phyloP scores from a whole-genome alignment of 2,329 filamentous ascomycete genomes.

The Hortaea werneckii region DNA sequence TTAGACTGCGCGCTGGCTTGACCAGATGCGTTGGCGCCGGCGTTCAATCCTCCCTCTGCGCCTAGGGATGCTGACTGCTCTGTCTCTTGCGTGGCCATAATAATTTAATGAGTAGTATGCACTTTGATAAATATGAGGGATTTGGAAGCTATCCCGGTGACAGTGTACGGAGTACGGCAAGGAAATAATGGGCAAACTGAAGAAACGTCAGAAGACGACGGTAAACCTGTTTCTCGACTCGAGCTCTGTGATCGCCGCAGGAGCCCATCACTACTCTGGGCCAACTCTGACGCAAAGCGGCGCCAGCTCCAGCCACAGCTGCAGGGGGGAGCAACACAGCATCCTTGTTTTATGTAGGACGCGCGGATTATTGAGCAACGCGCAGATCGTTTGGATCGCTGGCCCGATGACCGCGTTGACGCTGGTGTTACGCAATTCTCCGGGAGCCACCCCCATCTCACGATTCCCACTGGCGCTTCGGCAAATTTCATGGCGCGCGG shows the following conservation, averaged over 20 bases:
- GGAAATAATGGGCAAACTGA: not conserved
- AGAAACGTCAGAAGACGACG: not conserved
- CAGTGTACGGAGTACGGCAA: not conserved
- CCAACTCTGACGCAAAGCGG: not conserved
- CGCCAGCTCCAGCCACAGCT: slow-evolving; percentile 3
- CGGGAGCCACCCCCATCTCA: too few relatives aligned
- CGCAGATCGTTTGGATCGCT: not conserved
- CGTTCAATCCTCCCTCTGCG: slow-evolving; percentile 16
- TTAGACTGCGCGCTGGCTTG: slow-evolving; percentile 23
- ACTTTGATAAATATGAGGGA: not conserved
- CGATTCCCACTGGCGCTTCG: too few relatives aligned
- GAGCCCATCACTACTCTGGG: not conserved
- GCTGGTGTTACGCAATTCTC: too few relatives aligned
- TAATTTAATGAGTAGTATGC: not conserved
- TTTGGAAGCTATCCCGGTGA: not conserved
- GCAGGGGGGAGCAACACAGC: not conserved
- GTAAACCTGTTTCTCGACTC: slow-evolving; percentile 3
- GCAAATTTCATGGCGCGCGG: too few relatives aligned
- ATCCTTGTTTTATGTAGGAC: not conserved
- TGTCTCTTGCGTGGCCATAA: slow-evolving; percentile 6
- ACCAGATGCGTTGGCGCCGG: slow-evolving; percentile 21
- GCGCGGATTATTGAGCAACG: not conserved
- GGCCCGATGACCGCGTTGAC: too few relatives aligned
- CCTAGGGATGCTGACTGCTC: slow-evolving; percentile 13
- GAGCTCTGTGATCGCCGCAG: not conserved